These are phyloP conservation scores for Solanum bulbocastanum DNA, from an alignment of 257 asterid genomes.

Conservation along the genomic window DNA sequence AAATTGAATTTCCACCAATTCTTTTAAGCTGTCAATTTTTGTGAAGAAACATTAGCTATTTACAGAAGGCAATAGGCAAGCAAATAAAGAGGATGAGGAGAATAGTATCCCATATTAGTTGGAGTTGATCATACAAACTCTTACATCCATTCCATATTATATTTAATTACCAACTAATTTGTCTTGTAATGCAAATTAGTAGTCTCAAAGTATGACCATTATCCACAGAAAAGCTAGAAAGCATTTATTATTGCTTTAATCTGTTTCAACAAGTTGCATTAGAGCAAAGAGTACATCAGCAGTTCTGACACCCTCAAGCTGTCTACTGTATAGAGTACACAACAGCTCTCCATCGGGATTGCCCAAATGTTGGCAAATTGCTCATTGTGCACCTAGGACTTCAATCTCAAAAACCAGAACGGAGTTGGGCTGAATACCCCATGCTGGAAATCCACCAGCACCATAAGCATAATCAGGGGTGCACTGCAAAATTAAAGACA, in stretches of 20 bases:
- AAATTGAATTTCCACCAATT: not conserved
- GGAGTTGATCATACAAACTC: not conserved
- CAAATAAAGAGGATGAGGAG: not conserved
- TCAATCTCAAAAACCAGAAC: slow-evolving; percentile 80
- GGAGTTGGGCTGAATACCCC: slow-evolving; percentile 95
- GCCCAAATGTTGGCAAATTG: not conserved
- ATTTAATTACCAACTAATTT: not conserved
- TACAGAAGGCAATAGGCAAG: not conserved
- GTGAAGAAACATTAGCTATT: not conserved
- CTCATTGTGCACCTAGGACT: slow-evolving; percentile 47
- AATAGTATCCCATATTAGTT: not conserved
- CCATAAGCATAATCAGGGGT: slow-evolving; percentile 95
- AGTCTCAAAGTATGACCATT: not conserved
- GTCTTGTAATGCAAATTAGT: not conserved
- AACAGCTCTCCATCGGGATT: not conserved
- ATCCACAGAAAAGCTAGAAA: not conserved
- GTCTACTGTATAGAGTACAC: not conserved
- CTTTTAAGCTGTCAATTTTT: not conserved
- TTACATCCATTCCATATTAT: not conserved
- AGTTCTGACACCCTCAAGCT: not conserved
- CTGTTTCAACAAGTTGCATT: not conserved
- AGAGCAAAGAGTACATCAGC: not conserved
- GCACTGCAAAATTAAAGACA: slow-evolving; percentile 53
- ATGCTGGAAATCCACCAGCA: slow-evolving; percentile 64
- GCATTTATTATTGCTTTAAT: not conserved